Conservation (phyloP, 2,329 filamentous ascomycete genomes). For the Dryadomyces quercus-mongolicae region DNA sequence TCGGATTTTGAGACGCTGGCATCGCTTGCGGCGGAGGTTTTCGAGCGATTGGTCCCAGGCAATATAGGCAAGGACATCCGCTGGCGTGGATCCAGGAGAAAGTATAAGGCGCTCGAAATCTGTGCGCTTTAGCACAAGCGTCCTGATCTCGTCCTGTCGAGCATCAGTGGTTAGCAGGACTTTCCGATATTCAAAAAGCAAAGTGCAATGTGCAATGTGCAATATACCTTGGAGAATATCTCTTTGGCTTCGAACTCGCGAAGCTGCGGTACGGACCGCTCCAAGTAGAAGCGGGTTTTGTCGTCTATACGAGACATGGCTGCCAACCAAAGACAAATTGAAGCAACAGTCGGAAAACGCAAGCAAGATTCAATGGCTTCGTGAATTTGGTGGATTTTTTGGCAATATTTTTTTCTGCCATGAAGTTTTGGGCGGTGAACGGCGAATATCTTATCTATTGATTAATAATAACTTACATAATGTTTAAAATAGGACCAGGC, state of each 20-base stretch:
- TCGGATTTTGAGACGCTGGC: slow-evolving; percentile 67
- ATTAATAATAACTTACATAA: too few species aligned
- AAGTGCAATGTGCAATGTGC: too few species aligned
- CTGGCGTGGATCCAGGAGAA: slow-evolving; percentile 60
- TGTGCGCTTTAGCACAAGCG: slow-evolving; percentile 80
- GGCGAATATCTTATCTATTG: too few species aligned
- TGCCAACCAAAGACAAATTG: too few species aligned
- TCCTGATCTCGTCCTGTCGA: slow-evolving; percentile 70
- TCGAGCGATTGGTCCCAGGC: slow-evolving; percentile 61
- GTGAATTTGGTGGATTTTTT: background rate
- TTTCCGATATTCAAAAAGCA: too few species aligned
- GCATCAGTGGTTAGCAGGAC: slow-evolving; percentile 2
- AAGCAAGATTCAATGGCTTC: background rate
- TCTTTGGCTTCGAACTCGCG: slow-evolving; percentile 86
- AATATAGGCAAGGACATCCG: slow-evolving; percentile 77
- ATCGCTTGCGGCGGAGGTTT: slow-evolving; percentile 67
- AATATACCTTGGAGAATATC: slow-evolving; percentile 64
- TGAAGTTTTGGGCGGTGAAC: background rate
- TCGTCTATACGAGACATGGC: slow-evolving; percentile 75
- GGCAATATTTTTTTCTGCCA: background rate
- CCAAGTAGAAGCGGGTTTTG: slow-evolving; percentile 90
- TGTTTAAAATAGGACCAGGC: too few species aligned
- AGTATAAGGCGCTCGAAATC: slow-evolving; percentile 89
- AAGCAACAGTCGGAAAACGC: background rate
- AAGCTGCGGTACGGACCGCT: slow-evolving; percentile 83